A percentile compares a stretch with the other conserved stretches of the same genome.
Evolutionary conservation across 176 grass and related monocot species (phyloP).

Genomic region (Aechmea fasciata): DNA sequence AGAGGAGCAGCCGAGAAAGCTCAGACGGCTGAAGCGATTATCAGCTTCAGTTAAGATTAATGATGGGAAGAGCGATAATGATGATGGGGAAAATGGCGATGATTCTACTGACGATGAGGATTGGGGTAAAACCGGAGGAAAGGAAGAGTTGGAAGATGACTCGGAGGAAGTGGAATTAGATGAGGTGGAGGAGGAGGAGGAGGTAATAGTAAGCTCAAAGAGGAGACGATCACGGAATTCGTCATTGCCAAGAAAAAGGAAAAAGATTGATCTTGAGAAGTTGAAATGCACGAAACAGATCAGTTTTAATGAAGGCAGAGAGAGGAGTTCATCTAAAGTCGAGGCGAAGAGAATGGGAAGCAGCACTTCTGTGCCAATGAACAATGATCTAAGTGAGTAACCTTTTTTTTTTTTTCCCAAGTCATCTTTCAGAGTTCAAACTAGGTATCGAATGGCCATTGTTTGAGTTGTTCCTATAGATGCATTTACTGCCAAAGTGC

Average conservation of each 20-base stretch:
- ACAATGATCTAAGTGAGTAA: constrained; percentile 29
- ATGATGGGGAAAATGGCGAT: constrained; percentile 19
- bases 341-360: constrained; percentile 11
- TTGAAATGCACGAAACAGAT: constrained; percentile 59
- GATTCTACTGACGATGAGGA: constrained; percentile 72
- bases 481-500: background rate
- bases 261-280: constrained; percentile 49
- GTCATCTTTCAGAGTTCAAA: background rate
- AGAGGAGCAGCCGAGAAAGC: constrained; percentile 38
- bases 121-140: constrained; percentile 36
- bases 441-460: background rate
- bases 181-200: constrained; percentile 33
- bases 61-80: constrained; percentile 15
- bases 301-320: constrained; percentile 39
- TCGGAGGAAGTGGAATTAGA: constrained; percentile 77
- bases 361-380: constrained; percentile 9
- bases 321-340: background rate
- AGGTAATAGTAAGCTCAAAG: constrained; percentile 25
- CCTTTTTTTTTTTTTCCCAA: background rate
- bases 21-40: constrained; percentile 61
- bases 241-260: constrained; percentile 48
- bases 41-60: constrained; percentile 23
- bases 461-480: background rate
- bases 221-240: constrained; percentile 28
- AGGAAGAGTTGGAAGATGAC: constrained; percentile 25